These are phyloP conservation scores for Dryas drummondii DNA, from an alignment of 306 rosid species.

Conservation along the genomic window DNA sequence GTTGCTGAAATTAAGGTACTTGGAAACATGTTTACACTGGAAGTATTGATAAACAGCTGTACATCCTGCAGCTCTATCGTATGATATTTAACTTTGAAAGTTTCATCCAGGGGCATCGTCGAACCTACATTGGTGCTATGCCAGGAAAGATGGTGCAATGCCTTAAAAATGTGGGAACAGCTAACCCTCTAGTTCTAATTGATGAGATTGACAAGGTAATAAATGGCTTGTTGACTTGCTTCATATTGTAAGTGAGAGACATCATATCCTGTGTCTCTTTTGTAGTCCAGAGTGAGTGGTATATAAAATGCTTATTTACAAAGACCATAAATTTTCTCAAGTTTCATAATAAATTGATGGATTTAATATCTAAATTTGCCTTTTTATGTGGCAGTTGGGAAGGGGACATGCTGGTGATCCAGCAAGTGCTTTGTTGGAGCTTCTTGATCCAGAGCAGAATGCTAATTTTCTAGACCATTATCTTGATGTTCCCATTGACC, in stretches of 20 bases:
- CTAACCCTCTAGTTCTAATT: constrained; percentile 91
- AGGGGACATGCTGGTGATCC: constrained; percentile 98
- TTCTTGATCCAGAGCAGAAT: constrained; percentile 98
- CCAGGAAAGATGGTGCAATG: constrained; percentile 99
- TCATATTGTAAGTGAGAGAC: constrained; percentile 17
- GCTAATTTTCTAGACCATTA: constrained; percentile 97
- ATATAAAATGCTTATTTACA: neutral
- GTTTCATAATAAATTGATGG: neutral
- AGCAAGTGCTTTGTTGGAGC: constrained; percentile 99
- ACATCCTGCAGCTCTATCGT: neutral
- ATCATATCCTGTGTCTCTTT: constrained; percentile 14
- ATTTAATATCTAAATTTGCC: neutral
- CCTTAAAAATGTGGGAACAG: constrained; percentile 91
- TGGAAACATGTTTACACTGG: constrained; percentile 17
- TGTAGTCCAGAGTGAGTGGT: constrained; percentile 6
- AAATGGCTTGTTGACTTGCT: constrained; percentile 15
- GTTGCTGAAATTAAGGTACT: constrained; percentile 97
- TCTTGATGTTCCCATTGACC: constrained; percentile 94
- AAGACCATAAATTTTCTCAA: neutral
- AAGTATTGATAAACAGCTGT: neutral
- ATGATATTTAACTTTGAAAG: constrained; percentile 27
- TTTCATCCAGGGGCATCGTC: constrained; percentile 84
- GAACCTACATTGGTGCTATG: constrained; percentile 98
- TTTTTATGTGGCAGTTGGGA: constrained; percentile 67
- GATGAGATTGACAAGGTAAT: constrained; percentile 97